phyloP scores from a whole-genome alignment of 345 rosid species.

The Citropsis articulata region DNA sequence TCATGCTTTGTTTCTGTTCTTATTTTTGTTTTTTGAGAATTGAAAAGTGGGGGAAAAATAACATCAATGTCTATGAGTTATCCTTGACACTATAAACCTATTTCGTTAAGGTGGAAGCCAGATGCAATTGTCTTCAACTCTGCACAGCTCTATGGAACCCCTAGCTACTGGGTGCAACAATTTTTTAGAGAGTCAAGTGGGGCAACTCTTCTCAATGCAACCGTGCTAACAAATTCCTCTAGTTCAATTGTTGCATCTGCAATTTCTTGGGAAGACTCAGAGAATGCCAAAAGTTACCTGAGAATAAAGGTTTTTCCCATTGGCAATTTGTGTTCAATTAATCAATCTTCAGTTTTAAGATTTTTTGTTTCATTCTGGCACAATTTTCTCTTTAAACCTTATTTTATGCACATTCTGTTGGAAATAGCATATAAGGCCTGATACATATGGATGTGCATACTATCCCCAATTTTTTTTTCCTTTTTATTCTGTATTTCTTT shows the following conservation, averaged over 20 bases:
- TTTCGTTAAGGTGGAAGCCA: constrained; percentile 75
- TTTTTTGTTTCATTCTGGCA: neutral
- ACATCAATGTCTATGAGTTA: neutral
- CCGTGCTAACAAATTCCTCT: constrained; percentile 46
- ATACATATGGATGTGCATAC: neutral
- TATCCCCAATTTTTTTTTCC: neutral
- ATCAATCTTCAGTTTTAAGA: neutral
- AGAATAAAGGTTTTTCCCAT: constrained; percentile 56
- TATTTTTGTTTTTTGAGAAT: too few species aligned
- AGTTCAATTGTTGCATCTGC: constrained; percentile 64
- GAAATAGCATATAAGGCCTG: neutral
- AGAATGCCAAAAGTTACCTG: constrained; percentile 45
- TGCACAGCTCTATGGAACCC: constrained; percentile 76
- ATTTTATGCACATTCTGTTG: neutral
- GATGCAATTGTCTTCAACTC: constrained; percentile 92
- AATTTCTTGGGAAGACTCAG: constrained; percentile 43
- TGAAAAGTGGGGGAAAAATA: neutral
- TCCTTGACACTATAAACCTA: constrained; percentile 5
- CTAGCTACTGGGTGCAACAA: constrained; percentile 91
- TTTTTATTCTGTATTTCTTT: neutral
- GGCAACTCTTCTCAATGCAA: constrained; percentile 61
- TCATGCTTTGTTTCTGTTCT: too few species aligned
- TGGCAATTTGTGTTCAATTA: neutral
- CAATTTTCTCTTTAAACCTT: neutral
- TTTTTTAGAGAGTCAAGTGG: constrained; percentile 82